A percentile compares a stretch with the other conserved stretches of the same genome.
These are phyloP conservation scores for Fonsecaea pedrosoi DNA, from an alignment of 2,329 filamentous ascomycete genomes.

Conservation along the genomic window DNA sequence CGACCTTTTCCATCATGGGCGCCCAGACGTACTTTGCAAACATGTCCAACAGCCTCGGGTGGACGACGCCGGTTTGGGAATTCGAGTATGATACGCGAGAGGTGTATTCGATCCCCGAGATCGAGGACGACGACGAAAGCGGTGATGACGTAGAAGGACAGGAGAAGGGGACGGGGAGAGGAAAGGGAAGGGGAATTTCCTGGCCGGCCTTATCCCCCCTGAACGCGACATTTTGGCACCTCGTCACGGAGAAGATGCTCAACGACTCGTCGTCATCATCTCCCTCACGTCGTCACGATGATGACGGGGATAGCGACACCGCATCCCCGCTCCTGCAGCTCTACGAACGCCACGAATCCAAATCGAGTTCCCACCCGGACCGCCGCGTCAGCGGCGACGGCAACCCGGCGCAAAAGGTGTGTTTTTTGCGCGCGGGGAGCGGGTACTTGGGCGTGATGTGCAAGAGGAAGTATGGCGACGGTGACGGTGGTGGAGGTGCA, in stretches of 20 bases:
- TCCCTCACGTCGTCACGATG: background rate
- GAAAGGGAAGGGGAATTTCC: background rate
- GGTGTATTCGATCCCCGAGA: conserved; percentile 29
- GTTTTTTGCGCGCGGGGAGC: conserved; percentile 42
- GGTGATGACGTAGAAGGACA: background rate
- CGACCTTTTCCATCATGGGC: conserved; percentile 42
- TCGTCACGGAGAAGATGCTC: conserved; percentile 42
- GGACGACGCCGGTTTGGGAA: conserved; percentile 43
- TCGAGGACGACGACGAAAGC: background rate
- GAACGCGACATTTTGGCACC: conserved; percentile 43
- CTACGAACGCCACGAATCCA: conserved; percentile 42
- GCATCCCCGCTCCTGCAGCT: conserved; percentile 34
- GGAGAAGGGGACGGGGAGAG: too few species aligned
- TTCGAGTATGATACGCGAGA: conserved; percentile 42
- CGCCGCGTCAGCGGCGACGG: conserved; percentile 31
- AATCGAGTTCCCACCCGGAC: conserved; percentile 38
- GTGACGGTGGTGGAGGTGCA: conserved; percentile 5
- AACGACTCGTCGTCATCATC: conserved; percentile 22
- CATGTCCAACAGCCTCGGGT: conserved; percentile 41
- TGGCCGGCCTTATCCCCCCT: conserved; percentile 40
- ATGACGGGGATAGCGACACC: background rate
- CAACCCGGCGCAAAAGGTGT: conserved; percentile 42
- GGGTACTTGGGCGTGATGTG: conserved; percentile 34
- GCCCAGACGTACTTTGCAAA: conserved; percentile 44
- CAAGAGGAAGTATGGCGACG: conserved; percentile 11